These are phyloP conservation scores for Orbilia brochopaga DNA, from an alignment of 2,329 filamentous ascomycete species.

Conservation along the genomic window DNA sequence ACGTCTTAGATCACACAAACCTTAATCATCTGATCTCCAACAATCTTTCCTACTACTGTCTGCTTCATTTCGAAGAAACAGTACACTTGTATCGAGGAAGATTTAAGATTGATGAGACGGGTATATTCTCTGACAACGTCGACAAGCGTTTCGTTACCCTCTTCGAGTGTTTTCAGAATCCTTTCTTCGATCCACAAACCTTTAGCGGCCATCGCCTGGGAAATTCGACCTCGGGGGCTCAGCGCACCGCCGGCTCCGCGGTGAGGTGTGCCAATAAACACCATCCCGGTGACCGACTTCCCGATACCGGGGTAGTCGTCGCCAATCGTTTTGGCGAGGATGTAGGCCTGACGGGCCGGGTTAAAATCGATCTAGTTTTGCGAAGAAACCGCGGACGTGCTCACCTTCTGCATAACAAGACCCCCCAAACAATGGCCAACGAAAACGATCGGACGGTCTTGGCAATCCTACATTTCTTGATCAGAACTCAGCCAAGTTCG, in stretches of 20 bases:
- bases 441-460: slow-evolving; percentile 55
- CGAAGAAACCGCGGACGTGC: slow-evolving; percentile 51
- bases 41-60: slow-evolving; percentile 7
- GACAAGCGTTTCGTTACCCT: slow-evolving; percentile 13
- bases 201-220: background rate
- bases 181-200: background rate
- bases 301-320: slow-evolving; percentile 7
- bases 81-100: background rate
- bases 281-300: slow-evolving; percentile 3
- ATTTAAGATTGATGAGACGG: slow-evolving; percentile 2
- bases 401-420: slow-evolving; percentile 55
- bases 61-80: slow-evolving; percentile 5
- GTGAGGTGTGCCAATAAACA: slow-evolving; percentile 12
- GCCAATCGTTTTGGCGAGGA: slow-evolving; percentile 23
- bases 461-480: slow-evolving; percentile 18
- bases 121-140: slow-evolving; percentile 6
- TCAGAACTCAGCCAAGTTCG: background rate
- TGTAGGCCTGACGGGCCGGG: slow-evolving; percentile 45
- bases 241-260: slow-evolving; percentile 8
- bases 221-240: slow-evolving; percentile 7
- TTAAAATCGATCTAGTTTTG: slow-evolving; percentile 38
- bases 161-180: background rate
- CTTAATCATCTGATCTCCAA: background rate
- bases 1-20: background rate
- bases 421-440: slow-evolving; percentile 56